Conservation (phyloP, 176 grass and related monocot species). For the Aegilops umbellulata region DNA sequence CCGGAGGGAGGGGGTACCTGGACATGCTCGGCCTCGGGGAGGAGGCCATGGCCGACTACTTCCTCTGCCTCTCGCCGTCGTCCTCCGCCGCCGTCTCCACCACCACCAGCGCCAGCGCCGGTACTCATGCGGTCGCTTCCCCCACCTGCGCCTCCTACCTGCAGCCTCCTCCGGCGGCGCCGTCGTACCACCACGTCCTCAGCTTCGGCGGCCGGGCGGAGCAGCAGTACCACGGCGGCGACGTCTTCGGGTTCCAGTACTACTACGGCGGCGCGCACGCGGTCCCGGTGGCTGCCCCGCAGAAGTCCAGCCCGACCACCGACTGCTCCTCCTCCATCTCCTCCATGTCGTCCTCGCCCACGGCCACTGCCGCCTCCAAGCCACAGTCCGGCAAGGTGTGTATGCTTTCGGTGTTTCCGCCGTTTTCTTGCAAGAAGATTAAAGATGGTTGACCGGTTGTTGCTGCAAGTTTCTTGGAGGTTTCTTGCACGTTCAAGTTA, state of each 20-base stretch:
- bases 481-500: not conserved
- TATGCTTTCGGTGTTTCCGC: not conserved
- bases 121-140: not conserved
- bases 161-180: not conserved
- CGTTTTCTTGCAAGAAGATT: slow-evolving; percentile 7
- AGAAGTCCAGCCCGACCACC: slow-evolving; percentile 45
- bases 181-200: slow-evolving; percentile 30
- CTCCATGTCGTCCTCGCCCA: slow-evolving; percentile 50
- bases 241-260: slow-evolving; percentile 28
- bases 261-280: not conserved
- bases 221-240: slow-evolving; percentile 9
- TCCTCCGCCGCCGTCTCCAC: slow-evolving; percentile 23
- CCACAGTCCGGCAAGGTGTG: slow-evolving; percentile 44
- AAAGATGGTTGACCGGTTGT: not conserved
- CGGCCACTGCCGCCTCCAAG: slow-evolving; percentile 27
- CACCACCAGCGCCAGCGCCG: not conserved
- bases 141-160: slow-evolving; percentile 26
- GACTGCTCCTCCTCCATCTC: slow-evolving; percentile 57
- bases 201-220: slow-evolving; percentile 36
- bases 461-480: not conserved
- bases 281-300: slow-evolving; percentile 12
- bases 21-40: slow-evolving; percentile 39
- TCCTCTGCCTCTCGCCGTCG: slow-evolving; percentile 41
- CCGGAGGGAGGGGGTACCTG: slow-evolving; percentile 35
- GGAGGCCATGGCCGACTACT: slow-evolving; percentile 35